phyloP scores from a whole-genome alignment of 129 eudicot genomes.

The Pittosporum tobira region DNA sequence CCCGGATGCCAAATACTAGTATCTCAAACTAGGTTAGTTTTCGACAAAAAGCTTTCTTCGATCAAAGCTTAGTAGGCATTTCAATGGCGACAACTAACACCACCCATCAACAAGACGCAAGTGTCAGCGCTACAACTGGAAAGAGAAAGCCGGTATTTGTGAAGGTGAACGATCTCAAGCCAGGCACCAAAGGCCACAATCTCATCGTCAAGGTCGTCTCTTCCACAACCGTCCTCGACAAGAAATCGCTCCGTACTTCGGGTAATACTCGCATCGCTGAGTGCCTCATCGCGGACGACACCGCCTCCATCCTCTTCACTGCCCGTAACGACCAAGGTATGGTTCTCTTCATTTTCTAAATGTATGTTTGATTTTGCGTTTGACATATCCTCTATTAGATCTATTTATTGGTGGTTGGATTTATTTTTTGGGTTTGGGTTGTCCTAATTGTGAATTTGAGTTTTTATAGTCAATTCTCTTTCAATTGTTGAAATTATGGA shows the following conservation, averaged over 20 bases:
- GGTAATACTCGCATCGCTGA: slow-evolving; percentile 64
- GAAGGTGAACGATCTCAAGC: slow-evolving; percentile 60
- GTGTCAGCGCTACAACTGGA: slow-evolving; percentile 8
- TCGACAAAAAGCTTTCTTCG: no score
- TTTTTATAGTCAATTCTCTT: no score
- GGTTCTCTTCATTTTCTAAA: not conserved
- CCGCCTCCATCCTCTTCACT: slow-evolving; percentile 68
- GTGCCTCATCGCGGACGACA: slow-evolving; percentile 82
- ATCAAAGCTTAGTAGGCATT: no score
- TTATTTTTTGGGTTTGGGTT: not conserved
- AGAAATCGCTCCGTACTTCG: slow-evolving; percentile 38
- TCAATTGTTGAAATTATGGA: no score
- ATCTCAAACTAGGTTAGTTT: no score
- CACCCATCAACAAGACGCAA: not conserved
- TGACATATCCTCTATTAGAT: no score
- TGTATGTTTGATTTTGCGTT: not conserved
- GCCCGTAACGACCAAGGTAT: slow-evolving; percentile 85
- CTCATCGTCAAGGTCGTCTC: slow-evolving; percentile 54
- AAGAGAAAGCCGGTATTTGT: slow-evolving; percentile 70
- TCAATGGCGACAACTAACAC: slow-evolving; percentile 10
- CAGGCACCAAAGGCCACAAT: slow-evolving; percentile 73
- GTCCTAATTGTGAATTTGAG: no score
- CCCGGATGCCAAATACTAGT: not conserved
- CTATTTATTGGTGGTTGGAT: not conserved
- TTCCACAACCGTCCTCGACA: slow-evolving; percentile 48